Base-by-base conservation (phyloP, 768 basidiomycete species). In the Leucogyrophana mollusca region DNA sequence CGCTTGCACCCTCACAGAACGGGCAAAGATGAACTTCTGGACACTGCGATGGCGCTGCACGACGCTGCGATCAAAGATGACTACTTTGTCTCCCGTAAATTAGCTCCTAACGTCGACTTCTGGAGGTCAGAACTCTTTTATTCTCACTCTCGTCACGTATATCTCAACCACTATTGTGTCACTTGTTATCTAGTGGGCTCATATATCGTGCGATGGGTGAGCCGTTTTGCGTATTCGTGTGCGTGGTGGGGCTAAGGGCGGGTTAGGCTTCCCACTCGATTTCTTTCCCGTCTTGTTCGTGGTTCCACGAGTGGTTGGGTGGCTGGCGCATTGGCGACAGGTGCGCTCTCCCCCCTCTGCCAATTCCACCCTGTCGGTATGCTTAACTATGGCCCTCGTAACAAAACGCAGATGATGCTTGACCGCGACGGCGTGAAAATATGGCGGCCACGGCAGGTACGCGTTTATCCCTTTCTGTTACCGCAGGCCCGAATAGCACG, bases 251-350 rank as follows among this genome's bases (percentile, higher is more conserved):
- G 16, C 21, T 18, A 4, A 33, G 23, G 21, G 13, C 13, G 27
- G 13, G 13, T 30, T 51, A 89, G 89, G 92, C 35, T 94, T 94
- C 77, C 93, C 93, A 2, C 76, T 89, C 54, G 93, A 95, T 69
- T 94, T 89, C 66, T 94, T 94, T 82, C 92, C 93, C 0, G 92
- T 95, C 17, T 70, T 95, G 24, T 95, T 95, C 59, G 91, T 85
- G 16, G 91, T 95, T 2, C 93, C 93, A 2, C 82, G 93, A 17
- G 90, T 95, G 7, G 90, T 91, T 21, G 92, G 93, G 16, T 94
- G 92, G 93, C 73, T 94, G 7, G 89, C 91, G 0, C 92, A 94
- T 65, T 94, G 92, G 92, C 76, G 89, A 45, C 89, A 90, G 77
- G 87, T 83, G 46, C 43, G 65, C 51, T 13, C 16, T 45, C 36